These are phyloP conservation scores for Sporopachydermia quercuum DNA, from an alignment of 805 yeast genomes.

Conservation along the genomic window DNA sequence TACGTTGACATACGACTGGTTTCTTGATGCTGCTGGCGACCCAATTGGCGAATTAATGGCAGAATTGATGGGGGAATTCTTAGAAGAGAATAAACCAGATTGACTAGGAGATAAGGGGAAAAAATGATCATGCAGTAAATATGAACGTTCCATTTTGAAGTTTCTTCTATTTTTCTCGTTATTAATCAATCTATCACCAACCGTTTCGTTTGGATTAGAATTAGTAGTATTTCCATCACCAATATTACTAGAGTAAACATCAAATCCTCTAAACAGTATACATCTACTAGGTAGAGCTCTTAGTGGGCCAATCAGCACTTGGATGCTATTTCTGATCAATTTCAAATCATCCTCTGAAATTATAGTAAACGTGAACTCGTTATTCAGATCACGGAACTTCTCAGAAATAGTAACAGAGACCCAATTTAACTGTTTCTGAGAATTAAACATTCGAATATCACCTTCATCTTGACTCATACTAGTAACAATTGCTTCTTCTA, in stretches of 20 bases:
- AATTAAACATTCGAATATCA: conserved; percentile 6
- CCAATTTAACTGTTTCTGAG: conserved; percentile 19
- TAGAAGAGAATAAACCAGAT: too few relatives aligned
- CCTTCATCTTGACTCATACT: conserved; percentile 11
- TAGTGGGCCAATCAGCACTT: conserved; percentile 24
- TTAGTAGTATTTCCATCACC: too few relatives aligned
- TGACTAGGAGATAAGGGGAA: too few relatives aligned
- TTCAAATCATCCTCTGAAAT: conserved; percentile 20
- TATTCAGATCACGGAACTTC: conserved; percentile 27
- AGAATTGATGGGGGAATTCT: too few relatives aligned
- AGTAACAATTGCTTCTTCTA: conserved; percentile 6
- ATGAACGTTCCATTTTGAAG: too few relatives aligned
- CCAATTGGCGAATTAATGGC: too few relatives aligned
- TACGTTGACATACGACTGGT: too few relatives aligned
- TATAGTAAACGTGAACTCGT: conserved; percentile 23
- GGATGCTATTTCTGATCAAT: conserved; percentile 26
- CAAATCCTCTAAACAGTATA: too few relatives aligned
- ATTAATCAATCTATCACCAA: conserved; percentile 12
- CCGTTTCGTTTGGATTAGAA: too few relatives aligned
- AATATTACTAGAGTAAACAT: too few relatives aligned
- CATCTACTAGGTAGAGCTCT: conserved; percentile 31
- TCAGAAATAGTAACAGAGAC: conserved; percentile 23
- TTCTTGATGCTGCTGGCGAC: too few relatives aligned
- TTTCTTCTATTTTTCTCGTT: conserved; percentile 4
- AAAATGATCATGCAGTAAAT: too few relatives aligned